Conservation (phyloP, 768 basidiomycete species). For the Mycena capillaripes region DNA sequence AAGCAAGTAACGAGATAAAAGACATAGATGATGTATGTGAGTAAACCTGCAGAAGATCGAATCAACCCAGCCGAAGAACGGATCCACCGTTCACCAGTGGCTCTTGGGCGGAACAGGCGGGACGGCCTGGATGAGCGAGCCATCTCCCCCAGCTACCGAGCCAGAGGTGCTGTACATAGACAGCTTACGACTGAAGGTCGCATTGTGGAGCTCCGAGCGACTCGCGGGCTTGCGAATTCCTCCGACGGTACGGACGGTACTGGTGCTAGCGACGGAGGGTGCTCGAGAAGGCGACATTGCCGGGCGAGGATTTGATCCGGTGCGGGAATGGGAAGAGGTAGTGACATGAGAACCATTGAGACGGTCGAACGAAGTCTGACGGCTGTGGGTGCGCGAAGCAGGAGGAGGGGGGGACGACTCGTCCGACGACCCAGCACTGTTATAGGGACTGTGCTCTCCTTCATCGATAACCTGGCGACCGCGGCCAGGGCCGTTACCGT, state of each 20-base stretch:
- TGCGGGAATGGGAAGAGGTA: neutral
- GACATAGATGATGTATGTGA: neutral
- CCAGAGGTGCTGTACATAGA: conserved; percentile 5
- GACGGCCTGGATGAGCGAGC: neutral
- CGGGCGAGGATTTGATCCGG: neutral
- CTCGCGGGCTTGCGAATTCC: neutral
- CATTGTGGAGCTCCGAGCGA: conserved; percentile 3
- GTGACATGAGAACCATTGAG: neutral
- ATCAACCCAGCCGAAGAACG: neutral
- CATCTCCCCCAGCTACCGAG: neutral
- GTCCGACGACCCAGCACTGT: neutral
- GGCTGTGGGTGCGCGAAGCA: neutral
- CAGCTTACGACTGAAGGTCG: conserved; percentile 1
- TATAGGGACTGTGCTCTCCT: neutral
- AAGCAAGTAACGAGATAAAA: neutral
- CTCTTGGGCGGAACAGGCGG: neutral
- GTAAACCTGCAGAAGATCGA: neutral
- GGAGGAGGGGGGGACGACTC: neutral
- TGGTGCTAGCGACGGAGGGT: neutral
- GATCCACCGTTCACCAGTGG: neutral
- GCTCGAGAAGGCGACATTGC: neutral
- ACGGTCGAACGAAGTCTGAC: neutral
- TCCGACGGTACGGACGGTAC: neutral
- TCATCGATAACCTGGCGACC: neutral
- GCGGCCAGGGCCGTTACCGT: neutral